These are phyloP conservation scores for Rhizophora apiculata DNA, from an alignment of 345 rosid species.

Conservation along the genomic window DNA sequence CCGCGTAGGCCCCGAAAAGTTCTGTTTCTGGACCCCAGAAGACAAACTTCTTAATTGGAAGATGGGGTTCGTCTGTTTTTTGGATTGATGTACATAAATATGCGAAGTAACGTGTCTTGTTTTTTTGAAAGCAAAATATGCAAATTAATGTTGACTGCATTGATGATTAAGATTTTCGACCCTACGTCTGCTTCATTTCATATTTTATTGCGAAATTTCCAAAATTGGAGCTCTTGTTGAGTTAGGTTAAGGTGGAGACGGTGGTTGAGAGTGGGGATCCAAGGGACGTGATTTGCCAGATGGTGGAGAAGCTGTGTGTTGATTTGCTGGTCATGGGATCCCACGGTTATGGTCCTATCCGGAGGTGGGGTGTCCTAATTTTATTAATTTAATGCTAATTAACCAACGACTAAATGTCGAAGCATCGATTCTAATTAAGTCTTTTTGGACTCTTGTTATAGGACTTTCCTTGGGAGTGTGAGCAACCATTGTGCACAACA, in stretches of 20 bases:
- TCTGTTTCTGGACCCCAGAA: too few relatives aligned
- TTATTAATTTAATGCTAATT: neutral
- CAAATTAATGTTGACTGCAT: too few relatives aligned
- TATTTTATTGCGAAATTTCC: too few relatives aligned
- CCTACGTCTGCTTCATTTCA: too few relatives aligned
- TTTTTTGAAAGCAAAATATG: too few relatives aligned
- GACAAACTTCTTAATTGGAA: too few relatives aligned
- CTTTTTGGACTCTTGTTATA: constrained; percentile 7
- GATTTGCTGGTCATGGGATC: constrained; percentile 61
- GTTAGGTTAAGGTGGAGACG: constrained; percentile 48
- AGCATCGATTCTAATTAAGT: neutral
- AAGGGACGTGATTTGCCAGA: constrained; percentile 56
- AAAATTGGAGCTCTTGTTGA: constrained; percentile 5
- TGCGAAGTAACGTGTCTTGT: too few relatives aligned
- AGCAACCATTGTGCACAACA: constrained; percentile 66
- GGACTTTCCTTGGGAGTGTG: constrained; percentile 62
- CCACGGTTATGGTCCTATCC: constrained; percentile 58
- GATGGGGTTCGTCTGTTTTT: too few relatives aligned
- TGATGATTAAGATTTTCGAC: too few relatives aligned
- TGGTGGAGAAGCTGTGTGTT: constrained; percentile 41
- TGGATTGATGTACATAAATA: too few relatives aligned
- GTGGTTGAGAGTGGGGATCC: constrained; percentile 46
- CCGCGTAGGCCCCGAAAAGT: too few relatives aligned
- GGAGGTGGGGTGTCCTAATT: constrained; percentile 32
- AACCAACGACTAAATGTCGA: neutral